These are phyloP conservation scores for Gigaspora rosea DNA, from an alignment of 192 early-diverging fungal species.

Conservation along the genomic window DNA sequence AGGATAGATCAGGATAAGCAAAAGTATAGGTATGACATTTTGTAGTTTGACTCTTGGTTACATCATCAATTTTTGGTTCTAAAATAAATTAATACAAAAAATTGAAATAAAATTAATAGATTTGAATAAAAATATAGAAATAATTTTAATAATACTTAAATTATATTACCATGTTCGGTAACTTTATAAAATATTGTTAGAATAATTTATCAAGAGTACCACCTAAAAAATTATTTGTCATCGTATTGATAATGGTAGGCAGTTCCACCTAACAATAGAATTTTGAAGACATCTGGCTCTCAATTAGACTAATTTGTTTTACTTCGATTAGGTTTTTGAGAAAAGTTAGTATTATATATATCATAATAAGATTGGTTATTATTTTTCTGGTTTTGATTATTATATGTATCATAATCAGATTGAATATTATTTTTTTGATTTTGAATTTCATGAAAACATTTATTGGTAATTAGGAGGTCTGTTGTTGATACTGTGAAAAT, in stretches of 20 bases:
- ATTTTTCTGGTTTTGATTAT: no score
- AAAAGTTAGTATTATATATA: no score
- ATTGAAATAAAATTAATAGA: not conserved
- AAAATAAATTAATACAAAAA: not conserved
- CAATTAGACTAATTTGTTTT: not conserved
- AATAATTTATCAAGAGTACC: conserved; percentile 18
- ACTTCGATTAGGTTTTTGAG: not conserved
- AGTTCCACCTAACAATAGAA: conserved; percentile 25
- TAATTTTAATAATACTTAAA: not conserved
- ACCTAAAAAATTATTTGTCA: conserved; percentile 19
- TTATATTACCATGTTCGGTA: not conserved
- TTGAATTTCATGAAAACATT: no score
- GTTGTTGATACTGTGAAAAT: no score
- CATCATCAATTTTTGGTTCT: conserved; percentile 1
- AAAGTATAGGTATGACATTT: no score
- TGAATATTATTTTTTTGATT: no score
- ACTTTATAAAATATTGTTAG: conserved; percentile 8
- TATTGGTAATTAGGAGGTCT: no score
- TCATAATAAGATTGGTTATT: no score
- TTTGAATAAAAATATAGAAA: not conserved
- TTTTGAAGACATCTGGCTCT: not conserved
- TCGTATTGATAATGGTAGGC: conserved; percentile 17
- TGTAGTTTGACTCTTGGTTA: conserved; percentile 16
- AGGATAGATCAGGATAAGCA: no score
- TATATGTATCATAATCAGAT: no score